Evolutionary conservation across 2,329 filamentous ascomycete genomes (phyloP).

Genomic region (Lojkania enalia): DNA sequence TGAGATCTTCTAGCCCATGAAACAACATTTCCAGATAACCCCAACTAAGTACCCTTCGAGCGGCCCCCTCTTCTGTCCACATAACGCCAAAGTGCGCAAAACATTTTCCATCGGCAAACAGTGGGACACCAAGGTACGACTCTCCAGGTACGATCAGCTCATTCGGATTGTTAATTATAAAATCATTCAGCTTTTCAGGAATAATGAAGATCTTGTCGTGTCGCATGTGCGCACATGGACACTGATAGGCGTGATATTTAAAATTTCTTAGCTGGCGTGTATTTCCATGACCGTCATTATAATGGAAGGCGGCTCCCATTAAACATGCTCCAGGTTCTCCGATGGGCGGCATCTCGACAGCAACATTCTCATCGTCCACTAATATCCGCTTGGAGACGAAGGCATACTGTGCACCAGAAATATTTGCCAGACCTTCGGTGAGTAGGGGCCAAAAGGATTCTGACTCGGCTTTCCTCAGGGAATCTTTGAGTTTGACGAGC

Average conservation of each 20-base stretch:
- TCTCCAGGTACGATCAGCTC: constrained; percentile 63
- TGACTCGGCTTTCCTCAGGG: constrained; percentile 56
- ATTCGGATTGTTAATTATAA: constrained; percentile 65
- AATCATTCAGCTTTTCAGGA: constrained; percentile 62
- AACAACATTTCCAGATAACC: constrained; percentile 68
- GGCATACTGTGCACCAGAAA: constrained; percentile 67
- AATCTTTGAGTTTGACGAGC: constrained; percentile 62
- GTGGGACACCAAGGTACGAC: constrained; percentile 67
- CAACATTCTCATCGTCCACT: constrained; percentile 60
- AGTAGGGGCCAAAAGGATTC: constrained; percentile 67
- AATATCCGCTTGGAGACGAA: constrained; percentile 69
- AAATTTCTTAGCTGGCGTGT: constrained; percentile 61
- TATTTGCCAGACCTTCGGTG: constrained; percentile 65
- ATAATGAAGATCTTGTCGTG: constrained; percentile 73
- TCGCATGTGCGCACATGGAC: constrained; percentile 70
- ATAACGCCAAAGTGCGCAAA: constrained; percentile 73
- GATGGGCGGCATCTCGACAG: constrained; percentile 63
- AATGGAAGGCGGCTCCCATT: constrained; percentile 68
- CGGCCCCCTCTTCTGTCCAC: constrained; percentile 67
- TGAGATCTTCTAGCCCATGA: constrained; percentile 69
- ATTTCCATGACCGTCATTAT: constrained; percentile 61
- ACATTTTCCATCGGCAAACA: constrained; percentile 67
- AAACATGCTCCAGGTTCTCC: constrained; percentile 65
- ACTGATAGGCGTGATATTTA: constrained; percentile 66
- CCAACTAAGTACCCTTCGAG: constrained; percentile 62